Percentiles rank a stretch among this genome's conserved stretches.
These are phyloP conservation scores for Malassezia slooffiae DNA, from an alignment of 1,284 basidiomycete genomes.

Conservation along the genomic window DNA sequence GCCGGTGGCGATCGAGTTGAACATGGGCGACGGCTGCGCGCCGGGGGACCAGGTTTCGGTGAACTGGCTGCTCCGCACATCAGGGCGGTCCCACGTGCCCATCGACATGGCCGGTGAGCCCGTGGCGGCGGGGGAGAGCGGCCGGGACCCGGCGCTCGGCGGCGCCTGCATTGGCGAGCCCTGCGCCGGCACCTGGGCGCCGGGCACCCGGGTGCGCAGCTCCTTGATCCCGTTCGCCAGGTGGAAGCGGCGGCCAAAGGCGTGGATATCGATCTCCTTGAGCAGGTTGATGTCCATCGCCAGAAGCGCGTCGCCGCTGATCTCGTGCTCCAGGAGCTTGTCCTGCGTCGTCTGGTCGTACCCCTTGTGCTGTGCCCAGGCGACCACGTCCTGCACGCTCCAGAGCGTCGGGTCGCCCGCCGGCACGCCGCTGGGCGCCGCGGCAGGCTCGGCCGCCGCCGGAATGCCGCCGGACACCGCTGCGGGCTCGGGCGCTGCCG, in stretches of 20 bases:
- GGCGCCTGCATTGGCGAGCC: conserved; percentile 12
- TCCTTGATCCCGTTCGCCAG: conserved; percentile 91
- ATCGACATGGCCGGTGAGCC: conserved; percentile 25
- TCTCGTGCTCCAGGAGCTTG: conserved; percentile 81
- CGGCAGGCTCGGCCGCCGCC: not conserved
- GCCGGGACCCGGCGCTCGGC: conserved; percentile 9
- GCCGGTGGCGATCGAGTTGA: too few relatives aligned
- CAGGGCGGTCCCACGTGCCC: not conserved
- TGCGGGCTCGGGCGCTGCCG: not conserved
- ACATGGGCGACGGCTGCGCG: too few relatives aligned
- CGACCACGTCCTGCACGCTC: conserved; percentile 76
- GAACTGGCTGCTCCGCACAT: too few relatives aligned
- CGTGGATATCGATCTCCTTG: conserved; percentile 89
- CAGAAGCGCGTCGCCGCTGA: conserved; percentile 87
- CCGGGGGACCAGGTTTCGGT: too few relatives aligned
- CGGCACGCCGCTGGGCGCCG: not conserved
- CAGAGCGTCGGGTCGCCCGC: conserved; percentile 58
- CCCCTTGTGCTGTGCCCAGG: conserved; percentile 73
- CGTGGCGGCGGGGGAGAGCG: conserved; percentile 4
- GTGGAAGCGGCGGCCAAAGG: conserved; percentile 85
- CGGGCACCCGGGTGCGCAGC: conserved; percentile 50
- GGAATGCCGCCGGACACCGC: not conserved
- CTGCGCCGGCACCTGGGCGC: too few relatives aligned
- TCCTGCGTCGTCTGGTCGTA: conserved; percentile 69
- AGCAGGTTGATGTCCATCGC: conserved; percentile 84